Evolutionary conservation across 495 filamentous ascomycete species (phyloP).

Genomic region (Aspergillus homomorphus): DNA sequence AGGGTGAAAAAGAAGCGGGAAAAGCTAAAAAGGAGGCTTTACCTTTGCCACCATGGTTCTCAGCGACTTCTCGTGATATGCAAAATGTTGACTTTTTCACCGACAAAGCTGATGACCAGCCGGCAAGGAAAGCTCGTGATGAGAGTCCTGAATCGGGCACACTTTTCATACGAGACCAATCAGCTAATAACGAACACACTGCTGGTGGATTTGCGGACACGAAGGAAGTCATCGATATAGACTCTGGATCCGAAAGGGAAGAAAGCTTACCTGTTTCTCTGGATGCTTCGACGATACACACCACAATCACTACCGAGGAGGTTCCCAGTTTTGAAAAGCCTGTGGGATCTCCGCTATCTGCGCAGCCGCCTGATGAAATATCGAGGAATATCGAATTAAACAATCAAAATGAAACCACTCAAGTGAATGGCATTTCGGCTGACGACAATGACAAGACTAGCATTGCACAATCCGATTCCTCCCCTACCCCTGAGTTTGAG

Average conservation of each 20-base stretch:
- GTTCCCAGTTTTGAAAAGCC: background rate
- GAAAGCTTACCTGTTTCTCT: background rate
- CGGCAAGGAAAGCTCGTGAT: conserved; percentile 22
- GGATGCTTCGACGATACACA: background rate
- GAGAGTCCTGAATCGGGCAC: conserved; percentile 30
- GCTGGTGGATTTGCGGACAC: conserved; percentile 33
- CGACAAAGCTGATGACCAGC: conserved; percentile 28
- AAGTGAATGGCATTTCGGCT: conserved; percentile 10
- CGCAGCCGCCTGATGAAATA: background rate
- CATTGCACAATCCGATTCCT: conserved; percentile 18
- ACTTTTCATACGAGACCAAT: conserved; percentile 38
- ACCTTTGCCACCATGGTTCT: conserved; percentile 87
- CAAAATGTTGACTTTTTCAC: conserved; percentile 32
- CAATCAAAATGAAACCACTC: background rate
- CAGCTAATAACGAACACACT: conserved; percentile 45
- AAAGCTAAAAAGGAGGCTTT: conserved; percentile 51
- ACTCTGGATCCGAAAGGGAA: conserved; percentile 27
- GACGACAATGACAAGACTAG: background rate
- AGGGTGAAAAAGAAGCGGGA: conserved; percentile 57
- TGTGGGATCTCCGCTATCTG: background rate
- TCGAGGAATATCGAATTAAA: background rate
- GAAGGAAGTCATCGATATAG: conserved; percentile 44
- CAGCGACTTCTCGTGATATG: conserved; percentile 23
- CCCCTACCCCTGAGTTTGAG: conserved; percentile 54
- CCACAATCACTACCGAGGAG: background rate